phyloP scores from a whole-genome alignment of 176 grass and related monocot genomes.

The Phoenix roebelenii region DNA sequence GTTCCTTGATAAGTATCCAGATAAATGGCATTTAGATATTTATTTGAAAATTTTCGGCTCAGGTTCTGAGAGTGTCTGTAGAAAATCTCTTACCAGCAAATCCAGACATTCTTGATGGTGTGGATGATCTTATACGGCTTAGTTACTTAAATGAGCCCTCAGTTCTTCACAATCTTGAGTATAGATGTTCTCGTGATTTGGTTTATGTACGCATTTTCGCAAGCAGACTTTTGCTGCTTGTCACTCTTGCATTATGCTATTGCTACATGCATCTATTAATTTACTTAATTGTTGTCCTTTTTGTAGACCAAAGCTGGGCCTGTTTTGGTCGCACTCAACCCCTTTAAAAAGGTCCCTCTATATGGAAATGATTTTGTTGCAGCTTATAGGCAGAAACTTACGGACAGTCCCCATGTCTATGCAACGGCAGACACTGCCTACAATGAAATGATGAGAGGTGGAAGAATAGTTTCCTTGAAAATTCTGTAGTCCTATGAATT shows the following conservation, averaged over 20 bases:
- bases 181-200: constrained; percentile 70
- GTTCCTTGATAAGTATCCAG: too few species aligned
- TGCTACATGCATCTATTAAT: too few species aligned
- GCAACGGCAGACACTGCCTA: constrained; percentile 88
- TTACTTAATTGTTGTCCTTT: too few species aligned
- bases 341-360: constrained; percentile 85
- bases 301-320: constrained; percentile 95
- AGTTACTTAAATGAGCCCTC: constrained; percentile 97
- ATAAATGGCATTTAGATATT: too few species aligned
- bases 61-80: constrained; percentile 65
- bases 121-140: constrained; percentile 96
- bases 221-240: too few species aligned
- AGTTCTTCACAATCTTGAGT: constrained; percentile 85
- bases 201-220: constrained; percentile 72
- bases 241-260: too few species aligned
- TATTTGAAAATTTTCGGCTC: neutral
- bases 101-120: constrained; percentile 97
- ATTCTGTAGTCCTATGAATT: constrained; percentile 11
- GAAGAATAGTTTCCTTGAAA: neutral
- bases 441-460: constrained; percentile 92
- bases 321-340: constrained; percentile 93
- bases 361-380: constrained; percentile 80
- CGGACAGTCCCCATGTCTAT: constrained; percentile 85
- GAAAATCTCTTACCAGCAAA: constrained; percentile 82
- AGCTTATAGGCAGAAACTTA: constrained; percentile 71